Percentiles rank a stretch among this genome's conserved stretches.
These are phyloP conservation scores for Quercus lobata DNA, from an alignment of 331 rosid genomes.

Conservation along the genomic window DNA sequence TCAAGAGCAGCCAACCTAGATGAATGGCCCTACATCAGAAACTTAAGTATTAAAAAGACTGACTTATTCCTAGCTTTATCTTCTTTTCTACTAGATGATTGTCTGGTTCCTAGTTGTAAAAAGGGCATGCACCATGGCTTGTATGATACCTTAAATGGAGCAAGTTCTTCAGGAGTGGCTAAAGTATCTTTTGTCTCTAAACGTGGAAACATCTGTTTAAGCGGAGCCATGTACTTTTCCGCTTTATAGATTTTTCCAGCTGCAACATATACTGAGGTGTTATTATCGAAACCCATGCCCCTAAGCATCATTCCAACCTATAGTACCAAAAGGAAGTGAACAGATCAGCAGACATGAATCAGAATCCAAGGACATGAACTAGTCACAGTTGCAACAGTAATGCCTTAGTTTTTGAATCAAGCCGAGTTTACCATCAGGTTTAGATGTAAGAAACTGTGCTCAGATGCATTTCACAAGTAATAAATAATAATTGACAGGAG, in stretches of 20 bases:
- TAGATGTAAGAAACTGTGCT: neutral
- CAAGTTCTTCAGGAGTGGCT: slow-evolving; percentile 79
- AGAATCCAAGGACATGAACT: neutral
- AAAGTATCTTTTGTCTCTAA: slow-evolving; percentile 80
- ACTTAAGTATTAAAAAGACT: slow-evolving; percentile 13
- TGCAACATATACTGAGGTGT: slow-evolving; percentile 81
- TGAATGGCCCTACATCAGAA: slow-evolving; percentile 81
- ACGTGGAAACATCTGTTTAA: slow-evolving; percentile 88
- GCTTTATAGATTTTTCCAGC: slow-evolving; percentile 88
- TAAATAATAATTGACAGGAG: neutral
- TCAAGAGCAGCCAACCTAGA: slow-evolving; percentile 99
- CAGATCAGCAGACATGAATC: neutral
- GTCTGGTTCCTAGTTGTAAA: neutral
- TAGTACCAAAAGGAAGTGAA: slow-evolving; percentile 18
- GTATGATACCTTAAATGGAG: slow-evolving; percentile 66
- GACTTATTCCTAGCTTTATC: slow-evolving; percentile 2
- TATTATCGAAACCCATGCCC: slow-evolving; percentile 96
- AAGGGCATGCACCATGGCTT: neutral
- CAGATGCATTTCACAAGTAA: neutral
- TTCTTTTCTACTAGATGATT: slow-evolving; percentile 18
- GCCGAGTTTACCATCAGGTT: neutral
- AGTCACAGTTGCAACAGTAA: neutral
- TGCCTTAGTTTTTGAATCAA: neutral
- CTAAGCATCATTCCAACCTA: slow-evolving; percentile 99
- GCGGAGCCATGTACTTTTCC: slow-evolving; percentile 84